Conservation (phyloP, 1,139 yeast species). For the Candida neerlandica region DNA sequence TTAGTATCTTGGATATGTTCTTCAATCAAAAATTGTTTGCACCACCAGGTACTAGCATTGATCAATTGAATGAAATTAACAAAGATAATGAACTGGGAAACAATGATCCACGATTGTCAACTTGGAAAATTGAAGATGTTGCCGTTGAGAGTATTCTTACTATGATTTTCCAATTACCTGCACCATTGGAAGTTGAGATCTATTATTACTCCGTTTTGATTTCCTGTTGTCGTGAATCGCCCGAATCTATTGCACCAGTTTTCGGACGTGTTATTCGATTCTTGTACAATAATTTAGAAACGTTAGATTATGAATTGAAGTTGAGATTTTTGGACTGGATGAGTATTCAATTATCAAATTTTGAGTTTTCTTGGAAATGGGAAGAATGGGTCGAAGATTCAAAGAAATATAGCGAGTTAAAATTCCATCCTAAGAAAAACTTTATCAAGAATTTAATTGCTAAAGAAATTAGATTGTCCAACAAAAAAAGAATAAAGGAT, state of each 20-base stretch:
- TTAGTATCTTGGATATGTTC: conserved; percentile 73
- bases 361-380: conserved; percentile 98
- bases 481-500: conserved; percentile 66
- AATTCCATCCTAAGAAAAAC: conserved; percentile 71
- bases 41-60: conserved; percentile 82
- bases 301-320: conserved; percentile 75
- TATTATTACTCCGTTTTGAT: conserved; percentile 88
- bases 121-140: conserved; percentile 92
- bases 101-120: conserved; percentile 52
- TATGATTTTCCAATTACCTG: conserved; percentile 75
- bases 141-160: conserved; percentile 83
- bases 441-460: conserved; percentile 79
- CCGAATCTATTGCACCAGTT: conserved; percentile 92
- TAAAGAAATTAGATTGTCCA: conserved; percentile 80
- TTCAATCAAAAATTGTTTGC: conserved; percentile 74
- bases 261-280: conserved; percentile 92
- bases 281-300: conserved; percentile 68
- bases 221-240: conserved; percentile 84
- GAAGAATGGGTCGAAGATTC: conserved; percentile 83
- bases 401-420: conserved; percentile 28
- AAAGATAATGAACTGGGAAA: conserved; percentile 44
- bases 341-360: conserved; percentile 89
- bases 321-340: conserved; percentile 87
- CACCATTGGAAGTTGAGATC: conserved; percentile 64
- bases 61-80: conserved; percentile 52